Conservation (phyloP, 306 rosid genomes). For the Inga laurina region DNA sequence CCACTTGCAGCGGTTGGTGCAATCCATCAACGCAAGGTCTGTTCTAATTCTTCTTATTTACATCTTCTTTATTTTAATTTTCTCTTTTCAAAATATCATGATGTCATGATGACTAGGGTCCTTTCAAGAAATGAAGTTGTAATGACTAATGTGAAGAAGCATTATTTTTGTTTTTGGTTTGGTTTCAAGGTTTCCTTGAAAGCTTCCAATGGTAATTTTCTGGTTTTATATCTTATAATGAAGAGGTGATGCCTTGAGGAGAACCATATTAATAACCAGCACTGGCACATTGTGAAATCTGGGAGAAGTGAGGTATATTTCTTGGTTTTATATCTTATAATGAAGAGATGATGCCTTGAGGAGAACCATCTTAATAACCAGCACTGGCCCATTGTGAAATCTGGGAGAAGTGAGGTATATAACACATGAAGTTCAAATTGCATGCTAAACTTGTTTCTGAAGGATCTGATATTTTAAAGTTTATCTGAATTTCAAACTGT, state of each 20-base stretch:
- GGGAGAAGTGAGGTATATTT: not conserved
- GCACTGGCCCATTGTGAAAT: constrained; percentile 4
- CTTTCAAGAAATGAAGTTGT: constrained; percentile 24
- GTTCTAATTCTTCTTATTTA: not conserved
- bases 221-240: constrained; percentile 15
- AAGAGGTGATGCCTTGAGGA: not conserved
- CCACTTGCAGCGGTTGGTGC: constrained; percentile 85
- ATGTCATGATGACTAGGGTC: not conserved
- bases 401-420: not conserved
- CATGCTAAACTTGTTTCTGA: constrained; percentile 20
- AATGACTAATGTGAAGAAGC: not conserved
- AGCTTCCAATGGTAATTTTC: constrained; percentile 2
- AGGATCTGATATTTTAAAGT: constrained; percentile 10
- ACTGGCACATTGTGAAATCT: constrained; percentile 4
- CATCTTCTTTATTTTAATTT: not conserved
- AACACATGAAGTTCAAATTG: not conserved
- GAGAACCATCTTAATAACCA: constrained; percentile 12
- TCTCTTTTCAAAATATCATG: constrained; percentile 1
- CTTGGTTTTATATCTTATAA: constrained; percentile 11
- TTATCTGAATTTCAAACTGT: not conserved
- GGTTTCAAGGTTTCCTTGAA: not conserved
- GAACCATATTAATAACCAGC: constrained; percentile 12
- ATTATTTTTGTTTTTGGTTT: constrained; percentile 3
- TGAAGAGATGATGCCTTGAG: not conserved
- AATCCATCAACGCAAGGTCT: constrained; percentile 72